Evolutionary conservation across 441 rosid species (phyloP), one percentile per base, ranked within the genome.

Genomic region (Mallotus repandus): DNA sequence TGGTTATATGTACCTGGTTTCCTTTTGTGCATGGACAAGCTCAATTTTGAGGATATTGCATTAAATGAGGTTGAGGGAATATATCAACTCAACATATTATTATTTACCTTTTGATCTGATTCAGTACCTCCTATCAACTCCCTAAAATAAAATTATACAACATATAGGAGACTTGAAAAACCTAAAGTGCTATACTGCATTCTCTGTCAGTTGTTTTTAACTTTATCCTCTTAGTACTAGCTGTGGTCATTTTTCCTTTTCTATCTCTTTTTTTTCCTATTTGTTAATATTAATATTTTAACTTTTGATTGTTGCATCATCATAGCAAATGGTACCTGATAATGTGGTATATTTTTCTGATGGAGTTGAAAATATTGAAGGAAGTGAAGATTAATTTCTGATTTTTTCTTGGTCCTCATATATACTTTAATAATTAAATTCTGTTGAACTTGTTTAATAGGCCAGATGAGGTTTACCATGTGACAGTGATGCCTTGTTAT

Each of bases 401-500:
- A 5, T 12, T 21, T 19, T 74, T 54, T 70, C 7, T 9, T 43
- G 19, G 25, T 18, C 38, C 60, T 69, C 48, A 0, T 78, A 5
- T 15, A 35, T 61, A 4, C 32, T 18, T 59, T 7, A 56, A 63
- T 63, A 5, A 68, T 81, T 53, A 63, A 73, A 79, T 75, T 54
- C 66, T 63, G 77, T 49, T 73, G 67, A 69, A 56, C 46, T 68
- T 78, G 18, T 49, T 71, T 79, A 56, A 74, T 80, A 96, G 99
- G 91, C 85, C 91, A 9, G 86, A 89, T 13, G 92, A 95, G 74
- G 78, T 93, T 60, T 91, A 90, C 82, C 97, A 96, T 85, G 97
- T 91, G 67, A 89, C 97, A 35, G 93, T 91, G 79, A 96, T 96
- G 98, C 99, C 97, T 13, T 96, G 98, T 72, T 93, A 91, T 75